These are phyloP conservation scores for Calocera viscosa DNA, from an alignment of 768 basidiomycete species.

Conservation along the genomic window DNA sequence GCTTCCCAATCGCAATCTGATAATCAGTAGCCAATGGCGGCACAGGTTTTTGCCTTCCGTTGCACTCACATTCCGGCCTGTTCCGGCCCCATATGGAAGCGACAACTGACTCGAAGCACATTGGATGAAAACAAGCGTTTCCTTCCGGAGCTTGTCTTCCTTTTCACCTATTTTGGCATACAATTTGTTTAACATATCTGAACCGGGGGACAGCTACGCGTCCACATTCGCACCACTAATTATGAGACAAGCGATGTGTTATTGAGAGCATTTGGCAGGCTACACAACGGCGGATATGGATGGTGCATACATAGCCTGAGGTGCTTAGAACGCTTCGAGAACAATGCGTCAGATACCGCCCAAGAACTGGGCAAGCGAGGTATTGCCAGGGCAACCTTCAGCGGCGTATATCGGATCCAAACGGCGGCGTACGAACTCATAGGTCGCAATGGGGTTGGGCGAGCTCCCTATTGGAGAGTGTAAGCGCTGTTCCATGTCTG, in stretches of 20 bases:
- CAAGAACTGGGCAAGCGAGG: not conserved
- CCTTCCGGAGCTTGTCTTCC: not conserved
- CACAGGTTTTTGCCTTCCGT: not conserved
- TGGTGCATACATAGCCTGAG: no score
- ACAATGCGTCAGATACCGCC: not conserved
- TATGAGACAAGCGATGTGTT: no score
- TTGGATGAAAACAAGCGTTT: not conserved
- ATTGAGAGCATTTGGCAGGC: no score
- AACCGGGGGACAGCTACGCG: no score
- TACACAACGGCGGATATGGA: no score
- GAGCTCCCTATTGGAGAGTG: not conserved
- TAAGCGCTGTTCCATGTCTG: not conserved
- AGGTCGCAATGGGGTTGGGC: not conserved
- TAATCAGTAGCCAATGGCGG: not conserved
- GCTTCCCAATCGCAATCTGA: not conserved
- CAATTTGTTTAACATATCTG: no score
- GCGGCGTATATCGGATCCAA: not conserved
- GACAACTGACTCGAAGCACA: not conserved
- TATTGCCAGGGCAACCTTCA: not conserved
- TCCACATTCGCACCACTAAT: no score
- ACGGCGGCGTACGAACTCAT: slow-evolving; percentile 2
- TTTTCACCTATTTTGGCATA: no score
- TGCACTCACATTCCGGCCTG: not conserved
- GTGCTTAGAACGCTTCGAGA: no score
- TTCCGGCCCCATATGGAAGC: not conserved